These are phyloP conservation scores for Peronospora destructor DNA, from an alignment of 352 stramenopile species.

Conservation along the genomic window DNA sequence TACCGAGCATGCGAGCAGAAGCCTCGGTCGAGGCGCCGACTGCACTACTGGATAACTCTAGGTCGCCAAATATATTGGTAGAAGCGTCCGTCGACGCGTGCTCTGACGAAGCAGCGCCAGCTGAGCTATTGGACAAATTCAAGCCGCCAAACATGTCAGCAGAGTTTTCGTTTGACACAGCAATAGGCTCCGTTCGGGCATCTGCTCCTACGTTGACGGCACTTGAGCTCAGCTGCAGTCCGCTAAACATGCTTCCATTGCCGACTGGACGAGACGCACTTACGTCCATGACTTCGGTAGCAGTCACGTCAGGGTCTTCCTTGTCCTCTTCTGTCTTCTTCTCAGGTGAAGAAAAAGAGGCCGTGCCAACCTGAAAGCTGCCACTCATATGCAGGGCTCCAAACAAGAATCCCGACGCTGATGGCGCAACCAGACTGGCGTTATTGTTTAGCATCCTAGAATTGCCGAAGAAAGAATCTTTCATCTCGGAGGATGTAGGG, in stretches of 20 bases:
- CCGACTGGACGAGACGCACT: slow-evolving; percentile 7
- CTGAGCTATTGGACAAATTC: slow-evolving; percentile 12
- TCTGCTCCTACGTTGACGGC: not conserved
- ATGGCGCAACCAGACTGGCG: slow-evolving; percentile 18
- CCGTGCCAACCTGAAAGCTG: slow-evolving; percentile 20
- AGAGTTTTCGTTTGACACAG: not conserved
- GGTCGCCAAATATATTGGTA: slow-evolving; percentile 11
- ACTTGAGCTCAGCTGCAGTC: slow-evolving; percentile 22
- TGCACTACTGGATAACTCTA: slow-evolving; percentile 12
- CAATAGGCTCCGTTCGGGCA: slow-evolving; percentile 1
- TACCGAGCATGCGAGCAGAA: slow-evolving; percentile 7
- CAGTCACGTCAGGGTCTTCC: slow-evolving; percentile 1
- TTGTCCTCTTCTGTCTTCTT: slow-evolving; percentile 10
- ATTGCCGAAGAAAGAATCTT: slow-evolving; percentile 47
- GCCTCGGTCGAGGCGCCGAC: slow-evolving; percentile 1
- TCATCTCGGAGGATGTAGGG: slow-evolving; percentile 38
- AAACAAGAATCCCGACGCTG: slow-evolving; percentile 34
- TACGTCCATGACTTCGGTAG: not conserved
- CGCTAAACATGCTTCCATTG: slow-evolving; percentile 17
- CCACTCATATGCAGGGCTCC: slow-evolving; percentile 41
- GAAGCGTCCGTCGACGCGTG: not conserved
- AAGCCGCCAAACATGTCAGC: slow-evolving; percentile 22
- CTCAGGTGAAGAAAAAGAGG: slow-evolving; percentile 12
- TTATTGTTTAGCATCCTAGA: slow-evolving; percentile 9
- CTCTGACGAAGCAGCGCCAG: not conserved